Evolutionary conservation across 495 filamentous ascomycete genomes (phyloP).

Genomic region (Glarea lozoyensis): DNA sequence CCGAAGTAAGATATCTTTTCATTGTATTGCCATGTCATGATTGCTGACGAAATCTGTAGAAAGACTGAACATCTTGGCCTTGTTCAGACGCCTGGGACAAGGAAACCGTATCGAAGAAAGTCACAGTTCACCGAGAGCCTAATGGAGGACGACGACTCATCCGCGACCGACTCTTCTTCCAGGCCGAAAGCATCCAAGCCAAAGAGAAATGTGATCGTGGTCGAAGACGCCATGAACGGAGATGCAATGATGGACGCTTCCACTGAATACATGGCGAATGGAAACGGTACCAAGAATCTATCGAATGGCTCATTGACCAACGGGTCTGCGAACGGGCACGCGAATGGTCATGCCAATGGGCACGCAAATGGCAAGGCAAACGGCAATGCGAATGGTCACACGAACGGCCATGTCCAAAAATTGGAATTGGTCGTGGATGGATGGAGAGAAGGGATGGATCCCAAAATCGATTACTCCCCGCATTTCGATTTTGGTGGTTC

Average conservation of each 20-base stretch:
- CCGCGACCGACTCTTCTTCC: conserved; percentile 15
- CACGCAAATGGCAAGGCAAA: conserved; percentile 31
- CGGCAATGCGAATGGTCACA: conserved; percentile 15
- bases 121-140: conserved; percentile 17
- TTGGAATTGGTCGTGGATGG: conserved; percentile 49
- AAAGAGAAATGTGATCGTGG: conserved; percentile 25
- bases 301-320: conserved; percentile 15
- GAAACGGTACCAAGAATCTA: background rate
- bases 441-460: conserved; percentile 59
- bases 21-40: conserved; percentile 3
- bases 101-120: conserved; percentile 32
- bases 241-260: too few species aligned
- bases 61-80: conserved; percentile 48
- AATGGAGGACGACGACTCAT: conserved; percentile 18
- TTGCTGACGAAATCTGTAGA: conserved; percentile 23
- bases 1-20: conserved; percentile 30
- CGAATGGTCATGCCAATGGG: conserved; percentile 21
- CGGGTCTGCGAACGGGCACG: conserved; percentile 12
- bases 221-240: conserved; percentile 13
- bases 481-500: conserved; percentile 88
- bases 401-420: conserved; percentile 6
- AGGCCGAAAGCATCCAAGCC: conserved; percentile 17
- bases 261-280: too few species aligned
- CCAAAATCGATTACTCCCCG: conserved; percentile 69
- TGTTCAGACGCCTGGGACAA: conserved; percentile 46